Percentiles rank a stretch among this genome's conserved stretches.
These are phyloP conservation scores for Leishmania amazonensis DNA, from an alignment of 208 protist genomes.

Conservation along the genomic window DNA sequence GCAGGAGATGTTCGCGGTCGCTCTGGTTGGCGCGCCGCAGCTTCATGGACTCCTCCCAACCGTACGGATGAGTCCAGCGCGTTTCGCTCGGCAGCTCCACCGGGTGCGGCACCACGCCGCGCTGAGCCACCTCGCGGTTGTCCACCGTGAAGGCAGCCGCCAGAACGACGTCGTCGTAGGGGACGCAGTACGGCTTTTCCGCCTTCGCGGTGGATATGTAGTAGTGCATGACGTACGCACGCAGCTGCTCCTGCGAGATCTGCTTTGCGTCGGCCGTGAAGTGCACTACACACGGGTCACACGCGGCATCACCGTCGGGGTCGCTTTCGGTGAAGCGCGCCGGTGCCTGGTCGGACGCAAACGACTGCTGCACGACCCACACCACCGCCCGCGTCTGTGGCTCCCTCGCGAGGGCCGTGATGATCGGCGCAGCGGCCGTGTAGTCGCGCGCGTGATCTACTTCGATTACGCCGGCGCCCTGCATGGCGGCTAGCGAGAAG, in stretches of 20 bases:
- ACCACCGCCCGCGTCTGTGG: conserved; percentile 38
- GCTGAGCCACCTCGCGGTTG: conserved; percentile 21
- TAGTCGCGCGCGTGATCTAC: conserved; percentile 13
- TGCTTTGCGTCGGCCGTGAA: conserved; percentile 62
- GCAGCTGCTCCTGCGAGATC: conserved; percentile 44
- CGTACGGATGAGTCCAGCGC: conserved; percentile 60
- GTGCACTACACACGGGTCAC: conserved; percentile 52
- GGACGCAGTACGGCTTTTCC: conserved; percentile 6
- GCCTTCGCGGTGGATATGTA: not conserved
- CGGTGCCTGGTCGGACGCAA: conserved; percentile 53
- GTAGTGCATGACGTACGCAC: conserved; percentile 46
- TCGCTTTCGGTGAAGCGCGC: not conserved
- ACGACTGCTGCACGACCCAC: conserved; percentile 63
- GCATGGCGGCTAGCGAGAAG: conserved; percentile 40
- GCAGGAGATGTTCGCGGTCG: conserved; percentile 37
- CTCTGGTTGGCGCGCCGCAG: conserved; percentile 42
- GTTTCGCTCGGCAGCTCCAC: conserved; percentile 63
- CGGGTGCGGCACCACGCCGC: conserved; percentile 6
- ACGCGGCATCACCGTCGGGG: not conserved
- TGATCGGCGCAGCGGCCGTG: conserved; percentile 40
- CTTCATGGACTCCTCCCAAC: conserved; percentile 52
- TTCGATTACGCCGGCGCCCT: conserved; percentile 7
- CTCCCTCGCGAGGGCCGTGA: conserved; percentile 44
- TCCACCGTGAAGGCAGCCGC: conserved; percentile 55
- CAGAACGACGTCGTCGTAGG: conserved; percentile 43